Base-by-base conservation (phyloP, 2,329 filamentous ascomycete genomes). In the Dryadomyces quercus-mongolicae region DNA sequence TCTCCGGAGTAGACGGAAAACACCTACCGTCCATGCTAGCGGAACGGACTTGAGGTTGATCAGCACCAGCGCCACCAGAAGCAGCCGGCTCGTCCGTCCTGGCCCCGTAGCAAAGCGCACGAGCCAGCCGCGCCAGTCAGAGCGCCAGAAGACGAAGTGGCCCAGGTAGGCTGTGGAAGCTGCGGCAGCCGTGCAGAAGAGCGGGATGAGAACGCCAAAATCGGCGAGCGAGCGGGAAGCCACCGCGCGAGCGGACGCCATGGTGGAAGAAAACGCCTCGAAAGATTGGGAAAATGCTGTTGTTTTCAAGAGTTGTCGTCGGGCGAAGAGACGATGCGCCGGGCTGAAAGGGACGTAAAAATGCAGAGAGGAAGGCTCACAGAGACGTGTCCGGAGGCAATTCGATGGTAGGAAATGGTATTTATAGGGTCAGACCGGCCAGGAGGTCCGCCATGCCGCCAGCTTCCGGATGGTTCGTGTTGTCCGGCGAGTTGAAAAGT, bases 21-120 rank as follows among this genome's bases (percentile, higher is more conserved):
- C 9, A 69, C 82, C 54, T 76, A 87, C 83, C 60, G 88, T 88
- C 87, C 87, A 92, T 10, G 80, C 78, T 45, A 88, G 75, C 0
- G 87, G 87, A 57, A 90, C 63, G 57, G 77, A 86, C 74, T 92
- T 92, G 70, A 84, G 73, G 66, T 91, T 92, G 46, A 79, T 61
- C 8, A 84, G 49, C 13, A 80, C 71, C 54, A 86, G 78, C 13
- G 78, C 51, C 15, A 84, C 61, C 56, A 80, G 65, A 55, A 78
- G 52, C 55, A 81, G 71, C 5, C 78, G 74, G 58, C 72, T 77
- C 6, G 70, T 74, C 52, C 75, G 70, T 2, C 77, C 78, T 0
- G 78, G 77, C 0, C 77, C 78, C 0, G 74, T 78, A 56, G 77
- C 65, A 62, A 80, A 81, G 31, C 67, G 60, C 52, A 65, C 63